Percentiles rank a stretch among this genome's conserved stretches.
Conservation (phyloP, 1,284 basidiomycete genomes). For the Peniophora sp. region DNA sequence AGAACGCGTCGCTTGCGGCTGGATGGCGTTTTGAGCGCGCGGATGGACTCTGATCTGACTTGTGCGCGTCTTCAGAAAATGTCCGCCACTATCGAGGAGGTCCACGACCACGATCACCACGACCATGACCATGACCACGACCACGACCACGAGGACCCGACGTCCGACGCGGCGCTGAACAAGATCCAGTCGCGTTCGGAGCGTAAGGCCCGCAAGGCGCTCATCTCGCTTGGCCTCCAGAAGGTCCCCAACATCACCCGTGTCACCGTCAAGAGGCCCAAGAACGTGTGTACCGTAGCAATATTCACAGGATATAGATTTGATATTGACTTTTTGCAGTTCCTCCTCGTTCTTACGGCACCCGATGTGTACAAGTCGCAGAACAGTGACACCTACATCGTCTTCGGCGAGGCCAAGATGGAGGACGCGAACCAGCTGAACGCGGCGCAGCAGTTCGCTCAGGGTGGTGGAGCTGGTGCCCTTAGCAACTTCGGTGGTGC, state of each 20-base stretch:
- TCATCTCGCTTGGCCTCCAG: constrained; percentile 85
- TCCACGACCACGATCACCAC: constrained; percentile 54
- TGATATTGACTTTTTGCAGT: constrained; percentile 30
- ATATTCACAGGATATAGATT: not conserved
- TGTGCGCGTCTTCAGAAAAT: constrained; percentile 29
- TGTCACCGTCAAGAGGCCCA: constrained; percentile 90
- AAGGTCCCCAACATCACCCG: constrained; percentile 89
- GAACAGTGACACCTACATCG: constrained; percentile 96
- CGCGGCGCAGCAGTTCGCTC: constrained; percentile 79
- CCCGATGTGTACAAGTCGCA: constrained; percentile 98
- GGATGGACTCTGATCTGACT: too few relatives aligned
- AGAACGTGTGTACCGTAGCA: constrained; percentile 62
- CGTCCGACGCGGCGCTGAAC: constrained; percentile 79
- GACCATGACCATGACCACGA: constrained; percentile 47
- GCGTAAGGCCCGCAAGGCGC: constrained; percentile 86
- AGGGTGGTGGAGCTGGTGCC: constrained; percentile 39
- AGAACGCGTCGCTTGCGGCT: too few relatives aligned
- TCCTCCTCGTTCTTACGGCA: constrained; percentile 87
- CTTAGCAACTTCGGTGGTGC: constrained; percentile 44
- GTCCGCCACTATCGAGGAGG: constrained; percentile 80
- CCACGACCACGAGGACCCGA: constrained; percentile 62
- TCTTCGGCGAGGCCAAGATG: constrained; percentile 97
- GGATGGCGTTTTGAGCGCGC: too few relatives aligned
- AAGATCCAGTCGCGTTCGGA: constrained; percentile 91
- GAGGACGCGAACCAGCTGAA: constrained; percentile 86